Percentiles rank a stretch among this genome's conserved stretches.
phyloP scores from a whole-genome alignment of 495 filamentous ascomycete species.

The Glonium stellatum region DNA sequence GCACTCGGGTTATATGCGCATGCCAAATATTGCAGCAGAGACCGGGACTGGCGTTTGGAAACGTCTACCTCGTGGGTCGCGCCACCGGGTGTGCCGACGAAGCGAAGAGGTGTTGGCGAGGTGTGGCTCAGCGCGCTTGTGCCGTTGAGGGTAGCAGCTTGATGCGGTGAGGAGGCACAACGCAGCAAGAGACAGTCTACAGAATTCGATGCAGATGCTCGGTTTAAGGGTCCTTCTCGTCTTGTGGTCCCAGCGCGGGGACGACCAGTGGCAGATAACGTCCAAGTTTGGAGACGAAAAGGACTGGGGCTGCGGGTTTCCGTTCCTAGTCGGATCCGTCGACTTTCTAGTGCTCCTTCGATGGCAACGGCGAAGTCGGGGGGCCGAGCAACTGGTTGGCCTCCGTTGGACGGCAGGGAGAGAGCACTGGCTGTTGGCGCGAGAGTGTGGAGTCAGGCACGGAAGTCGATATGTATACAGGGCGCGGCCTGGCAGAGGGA shows the following conservation, averaged over 20 bases:
- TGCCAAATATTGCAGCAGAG: slow-evolving; percentile 11
- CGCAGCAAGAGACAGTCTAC: slow-evolving; percentile 6
- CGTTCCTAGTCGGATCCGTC: not conserved
- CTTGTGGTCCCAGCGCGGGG: not conserved
- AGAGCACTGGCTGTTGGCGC: not conserved
- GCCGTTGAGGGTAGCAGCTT: slow-evolving; percentile 3
- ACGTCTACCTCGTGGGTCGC: slow-evolving; percentile 1
- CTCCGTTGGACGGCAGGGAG: not conserved
- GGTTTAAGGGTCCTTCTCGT: slow-evolving; percentile 3
- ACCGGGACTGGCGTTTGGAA: slow-evolving; percentile 19
- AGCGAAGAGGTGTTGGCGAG: slow-evolving; percentile 15
- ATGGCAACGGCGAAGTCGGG: not conserved
- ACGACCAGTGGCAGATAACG: not conserved
- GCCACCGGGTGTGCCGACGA: slow-evolving; percentile 20
- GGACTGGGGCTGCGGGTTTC: not conserved
- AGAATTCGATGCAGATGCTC: not conserved
- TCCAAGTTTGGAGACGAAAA: not conserved
- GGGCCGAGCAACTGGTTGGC: not conserved
- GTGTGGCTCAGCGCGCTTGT: slow-evolving; percentile 14
- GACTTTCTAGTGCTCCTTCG: not conserved
- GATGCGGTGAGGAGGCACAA: slow-evolving; percentile 5
- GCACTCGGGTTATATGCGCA: slow-evolving; percentile 10
- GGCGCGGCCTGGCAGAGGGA: not conserved
- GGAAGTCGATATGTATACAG: slow-evolving; percentile 7
- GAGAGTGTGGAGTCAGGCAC: not conserved